phyloP scores from a whole-genome alignment of 208 protist species.

The Leptomonas pyrrhocoris region DNA sequence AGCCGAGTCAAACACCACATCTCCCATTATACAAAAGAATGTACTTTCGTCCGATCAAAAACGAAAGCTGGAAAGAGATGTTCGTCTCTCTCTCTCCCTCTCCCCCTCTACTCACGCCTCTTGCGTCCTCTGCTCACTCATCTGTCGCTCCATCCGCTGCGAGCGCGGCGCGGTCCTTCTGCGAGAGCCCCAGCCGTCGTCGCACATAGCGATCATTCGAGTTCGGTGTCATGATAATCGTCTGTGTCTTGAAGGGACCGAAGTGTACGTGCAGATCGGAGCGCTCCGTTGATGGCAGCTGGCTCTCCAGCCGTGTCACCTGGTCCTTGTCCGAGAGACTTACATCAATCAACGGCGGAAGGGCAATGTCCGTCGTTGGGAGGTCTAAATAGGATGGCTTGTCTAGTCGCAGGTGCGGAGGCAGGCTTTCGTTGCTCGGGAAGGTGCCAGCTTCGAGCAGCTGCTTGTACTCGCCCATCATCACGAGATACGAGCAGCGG shows the following conservation, averaged over 20 bases:
- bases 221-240: constrained; percentile 71
- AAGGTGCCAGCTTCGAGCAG: constrained; percentile 74
- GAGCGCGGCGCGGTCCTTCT: constrained; percentile 36
- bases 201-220: constrained; percentile 82
- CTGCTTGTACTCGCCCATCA: constrained; percentile 88
- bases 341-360: constrained; percentile 80
- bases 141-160: constrained; percentile 3
- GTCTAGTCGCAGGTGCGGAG: constrained; percentile 84
- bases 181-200: constrained; percentile 62
- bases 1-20: no score
- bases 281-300: constrained; percentile 63
- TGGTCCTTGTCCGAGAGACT: constrained; percentile 58
- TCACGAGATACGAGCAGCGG: constrained; percentile 75
- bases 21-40: no score
- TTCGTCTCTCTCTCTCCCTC: not conserved
- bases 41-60: no score
- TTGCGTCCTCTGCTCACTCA: constrained; percentile 5
- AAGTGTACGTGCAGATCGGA: constrained; percentile 77
- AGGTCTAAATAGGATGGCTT: constrained; percentile 78
- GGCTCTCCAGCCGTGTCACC: constrained; percentile 56
- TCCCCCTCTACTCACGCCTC: no score
- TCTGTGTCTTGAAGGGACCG: constrained; percentile 73
- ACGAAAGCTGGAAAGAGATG: not conserved
- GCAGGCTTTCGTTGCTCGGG: constrained; percentile 71
- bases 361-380: constrained; percentile 72